Evolutionary conservation across 352 stramenopile genomes (phyloP).

Genomic region (Pythium aristosporum): DNA sequence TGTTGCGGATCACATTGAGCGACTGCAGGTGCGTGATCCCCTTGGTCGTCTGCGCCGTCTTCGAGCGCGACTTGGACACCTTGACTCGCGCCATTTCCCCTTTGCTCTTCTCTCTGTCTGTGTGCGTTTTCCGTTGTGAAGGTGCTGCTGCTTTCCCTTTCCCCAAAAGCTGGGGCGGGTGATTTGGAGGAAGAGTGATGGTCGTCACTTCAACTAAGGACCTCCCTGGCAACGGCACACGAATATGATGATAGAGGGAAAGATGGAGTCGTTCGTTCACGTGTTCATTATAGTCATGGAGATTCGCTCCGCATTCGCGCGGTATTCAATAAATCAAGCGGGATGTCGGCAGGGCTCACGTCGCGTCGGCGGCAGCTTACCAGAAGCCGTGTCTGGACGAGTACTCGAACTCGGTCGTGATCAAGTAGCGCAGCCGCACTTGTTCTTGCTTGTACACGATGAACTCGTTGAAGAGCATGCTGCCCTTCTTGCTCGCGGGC

Average conservation of each 20-base stretch:
- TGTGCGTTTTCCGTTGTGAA: conserved; percentile 7
- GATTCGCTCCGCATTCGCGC: neutral
- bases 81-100: neutral
- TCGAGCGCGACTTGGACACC: neutral
- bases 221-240: too few relatives aligned
- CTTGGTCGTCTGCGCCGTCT: conserved; percentile 24
- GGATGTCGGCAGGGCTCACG: neutral
- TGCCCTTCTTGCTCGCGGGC: conserved; percentile 33
- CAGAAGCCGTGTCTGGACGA: neutral
- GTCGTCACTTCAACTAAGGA: conserved; percentile 22
- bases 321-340: neutral
- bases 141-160: neutral
- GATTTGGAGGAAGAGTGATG: conserved; percentile 21
- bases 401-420: conserved; percentile 46
- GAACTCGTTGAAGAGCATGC: conserved; percentile 70
- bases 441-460: conserved; percentile 72
- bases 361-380: conserved; percentile 15
- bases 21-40: conserved; percentile 36
- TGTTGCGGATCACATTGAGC: conserved; percentile 46
- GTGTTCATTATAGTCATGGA: neutral
- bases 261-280: neutral
- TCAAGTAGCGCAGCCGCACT: conserved; percentile 60
- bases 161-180: conserved; percentile 5
- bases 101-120: neutral
- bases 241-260: too few relatives aligned